Percentiles rank a stretch among this genome's conserved stretches.
These are phyloP conservation scores for Fomitopsis betulina DNA, from an alignment of 1,284 basidiomycete genomes.

Conservation along the genomic window DNA sequence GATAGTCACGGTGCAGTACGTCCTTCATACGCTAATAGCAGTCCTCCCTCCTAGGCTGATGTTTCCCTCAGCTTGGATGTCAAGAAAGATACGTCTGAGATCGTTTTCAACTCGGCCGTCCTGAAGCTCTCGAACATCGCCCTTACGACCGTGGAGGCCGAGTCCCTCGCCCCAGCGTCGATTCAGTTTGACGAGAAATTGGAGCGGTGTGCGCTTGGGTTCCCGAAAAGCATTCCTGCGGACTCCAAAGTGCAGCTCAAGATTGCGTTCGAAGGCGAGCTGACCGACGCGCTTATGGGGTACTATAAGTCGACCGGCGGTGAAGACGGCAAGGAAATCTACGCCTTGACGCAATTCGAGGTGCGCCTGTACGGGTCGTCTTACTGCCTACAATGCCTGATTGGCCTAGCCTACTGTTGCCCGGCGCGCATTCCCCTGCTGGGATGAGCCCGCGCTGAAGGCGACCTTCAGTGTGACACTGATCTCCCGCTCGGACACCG, in stretches of 20 bases:
- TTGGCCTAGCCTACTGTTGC: slow-evolving; percentile 75
- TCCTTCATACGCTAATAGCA: slow-evolving; percentile 44
- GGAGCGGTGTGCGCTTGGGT: slow-evolving; percentile 60
- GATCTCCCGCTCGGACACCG: slow-evolving; percentile 77
- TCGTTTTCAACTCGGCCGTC: slow-evolving; percentile 73
- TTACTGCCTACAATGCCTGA: slow-evolving; percentile 16
- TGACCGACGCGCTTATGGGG: slow-evolving; percentile 70
- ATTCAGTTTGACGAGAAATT: slow-evolving; percentile 54
- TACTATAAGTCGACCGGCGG: slow-evolving; percentile 64
- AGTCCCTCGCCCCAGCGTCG: slow-evolving; percentile 41
- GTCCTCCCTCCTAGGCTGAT: slow-evolving; percentile 1
- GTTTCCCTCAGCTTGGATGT: slow-evolving; percentile 58
- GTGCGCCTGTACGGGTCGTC: slow-evolving; percentile 29
- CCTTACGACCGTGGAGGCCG: slow-evolving; percentile 56
- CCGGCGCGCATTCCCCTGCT: slow-evolving; percentile 80
- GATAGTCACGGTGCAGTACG: not conserved
- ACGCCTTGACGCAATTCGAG: slow-evolving; percentile 82
- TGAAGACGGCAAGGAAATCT: slow-evolving; percentile 49
- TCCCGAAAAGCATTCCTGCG: slow-evolving; percentile 52
- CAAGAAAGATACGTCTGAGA: slow-evolving; percentile 55
- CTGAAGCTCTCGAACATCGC: slow-evolving; percentile 68
- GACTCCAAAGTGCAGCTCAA: slow-evolving; percentile 62
- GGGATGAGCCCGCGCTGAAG: slow-evolving; percentile 94
- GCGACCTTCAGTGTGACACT: slow-evolving; percentile 82
- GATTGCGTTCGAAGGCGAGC: slow-evolving; percentile 57